These are phyloP conservation scores for Aspergillus indologenus DNA, from an alignment of 495 filamentous ascomycete species.

Conservation along the genomic window DNA sequence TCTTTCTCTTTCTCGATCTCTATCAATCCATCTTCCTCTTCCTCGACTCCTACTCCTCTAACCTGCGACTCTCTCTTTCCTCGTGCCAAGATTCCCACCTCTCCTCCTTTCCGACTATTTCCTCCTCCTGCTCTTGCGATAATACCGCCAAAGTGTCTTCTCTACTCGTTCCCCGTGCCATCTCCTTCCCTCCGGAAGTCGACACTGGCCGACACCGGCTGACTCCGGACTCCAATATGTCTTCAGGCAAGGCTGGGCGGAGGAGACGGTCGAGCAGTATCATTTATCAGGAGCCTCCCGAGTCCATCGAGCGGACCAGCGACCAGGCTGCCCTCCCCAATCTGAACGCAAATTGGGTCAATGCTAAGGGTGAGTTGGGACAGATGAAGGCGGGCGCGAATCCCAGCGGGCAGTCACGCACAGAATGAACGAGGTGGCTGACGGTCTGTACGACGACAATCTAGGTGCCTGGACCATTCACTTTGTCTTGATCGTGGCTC, in stretches of 20 bases:
- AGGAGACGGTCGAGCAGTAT: slow-evolving; percentile 91
- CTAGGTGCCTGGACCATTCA: slow-evolving; percentile 94
- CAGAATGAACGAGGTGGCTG: not conserved
- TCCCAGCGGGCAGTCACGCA: slow-evolving; percentile 6
- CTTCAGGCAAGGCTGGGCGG: slow-evolving; percentile 61
- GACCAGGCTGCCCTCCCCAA: slow-evolving; percentile 95
- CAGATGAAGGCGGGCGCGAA: not conserved
- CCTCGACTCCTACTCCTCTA: slow-evolving; percentile 23
- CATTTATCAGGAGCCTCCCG: slow-evolving; percentile 90
- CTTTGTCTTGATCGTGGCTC: slow-evolving; percentile 77
- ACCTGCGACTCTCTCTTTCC: slow-evolving; percentile 18
- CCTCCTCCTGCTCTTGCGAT: slow-evolving; percentile 18
- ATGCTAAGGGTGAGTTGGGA: slow-evolving; percentile 79
- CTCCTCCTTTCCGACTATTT: slow-evolving; percentile 20
- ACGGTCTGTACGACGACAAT: not conserved
- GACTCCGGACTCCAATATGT: slow-evolving; percentile 53
- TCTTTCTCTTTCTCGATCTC: slow-evolving; percentile 19
- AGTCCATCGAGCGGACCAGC: slow-evolving; percentile 92
- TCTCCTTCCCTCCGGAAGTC: slow-evolving; percentile 75
- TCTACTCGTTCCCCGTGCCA: slow-evolving; percentile 71
- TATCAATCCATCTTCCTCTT: too few species aligned
- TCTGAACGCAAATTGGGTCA: slow-evolving; percentile 97
- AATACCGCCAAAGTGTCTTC: slow-evolving; percentile 87
- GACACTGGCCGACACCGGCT: slow-evolving; percentile 58
- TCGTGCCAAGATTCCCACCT: not conserved